Evolutionary conservation across 2,329 filamentous ascomycete species (phyloP).

Genomic region (Proliferodiscus dingleyae): DNA sequence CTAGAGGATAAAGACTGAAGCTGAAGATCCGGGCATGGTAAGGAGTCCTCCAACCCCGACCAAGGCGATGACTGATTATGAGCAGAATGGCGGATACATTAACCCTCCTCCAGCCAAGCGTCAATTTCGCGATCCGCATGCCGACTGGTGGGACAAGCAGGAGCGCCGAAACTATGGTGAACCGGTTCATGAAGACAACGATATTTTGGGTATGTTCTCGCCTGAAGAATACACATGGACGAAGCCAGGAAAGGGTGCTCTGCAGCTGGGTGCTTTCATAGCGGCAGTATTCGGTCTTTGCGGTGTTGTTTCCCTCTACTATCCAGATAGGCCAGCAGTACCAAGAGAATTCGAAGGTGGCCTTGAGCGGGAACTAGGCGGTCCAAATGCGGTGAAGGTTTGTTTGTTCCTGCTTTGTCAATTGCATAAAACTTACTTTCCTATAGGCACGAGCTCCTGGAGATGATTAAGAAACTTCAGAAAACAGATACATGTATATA

Average conservation of each 20-base stretch:
- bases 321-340: slow-evolving; percentile 66
- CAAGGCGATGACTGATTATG: slow-evolving; percentile 9
- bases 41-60: slow-evolving; percentile 29
- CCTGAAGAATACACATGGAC: slow-evolving; percentile 84
- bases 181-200: slow-evolving; percentile 93
- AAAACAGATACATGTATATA: slow-evolving; percentile 33
- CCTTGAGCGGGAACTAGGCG: slow-evolving; percentile 70
- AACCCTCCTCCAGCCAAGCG: slow-evolving; percentile 79
- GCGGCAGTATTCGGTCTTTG: slow-evolving; percentile 57
- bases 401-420: slow-evolving; percentile 32
- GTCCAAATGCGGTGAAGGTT: slow-evolving; percentile 61
- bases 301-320: slow-evolving; percentile 63
- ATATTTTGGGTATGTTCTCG: slow-evolving; percentile 84
- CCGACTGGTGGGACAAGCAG: slow-evolving; percentile 95
- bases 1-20: slow-evolving; percentile 38
- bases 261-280: slow-evolving; percentile 66
- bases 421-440: slow-evolving; percentile 13
- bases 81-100: slow-evolving; percentile 76
- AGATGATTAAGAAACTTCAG: slow-evolving; percentile 36
- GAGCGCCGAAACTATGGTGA: slow-evolving; percentile 96
- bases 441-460: slow-evolving; percentile 49
- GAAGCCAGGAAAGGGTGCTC: slow-evolving; percentile 62
- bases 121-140: slow-evolving; percentile 88
- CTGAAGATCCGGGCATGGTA: slow-evolving; percentile 64
- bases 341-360: slow-evolving; percentile 70